Evolutionary conservation across 106 monocot genomes (phyloP).

Genomic region (Posidonia australis): DNA sequence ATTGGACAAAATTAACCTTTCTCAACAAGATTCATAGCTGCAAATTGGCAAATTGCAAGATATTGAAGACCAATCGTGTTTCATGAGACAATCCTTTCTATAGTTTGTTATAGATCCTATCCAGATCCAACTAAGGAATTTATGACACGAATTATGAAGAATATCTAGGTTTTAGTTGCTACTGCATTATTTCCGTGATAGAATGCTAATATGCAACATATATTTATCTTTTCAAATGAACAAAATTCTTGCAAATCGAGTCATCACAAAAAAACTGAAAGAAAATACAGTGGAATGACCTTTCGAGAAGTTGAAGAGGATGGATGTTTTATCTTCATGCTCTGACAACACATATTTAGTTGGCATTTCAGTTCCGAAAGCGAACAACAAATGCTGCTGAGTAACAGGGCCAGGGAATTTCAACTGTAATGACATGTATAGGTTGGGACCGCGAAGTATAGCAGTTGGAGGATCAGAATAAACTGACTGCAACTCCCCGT

Average conservation of each 20-base stretch:
- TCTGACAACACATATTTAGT: slow-evolving; percentile 34
- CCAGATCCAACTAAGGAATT: no score
- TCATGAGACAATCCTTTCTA: no score
- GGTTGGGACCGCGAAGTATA: slow-evolving; percentile 35
- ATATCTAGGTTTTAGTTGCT: no score
- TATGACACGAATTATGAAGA: no score
- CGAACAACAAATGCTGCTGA: slow-evolving; percentile 46
- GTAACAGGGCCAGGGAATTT: slow-evolving; percentile 31
- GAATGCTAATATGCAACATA: no score
- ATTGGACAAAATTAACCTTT: not conserved
- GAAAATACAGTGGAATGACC: slow-evolving; percentile 18
- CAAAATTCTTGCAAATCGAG: no score
- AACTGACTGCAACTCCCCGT: slow-evolving; percentile 30
- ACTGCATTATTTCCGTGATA: no score
- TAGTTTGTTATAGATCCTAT: no score
- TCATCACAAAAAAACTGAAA: not conserved
- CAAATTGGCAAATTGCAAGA: no score
- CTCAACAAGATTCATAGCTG: no score
- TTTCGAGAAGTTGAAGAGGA: slow-evolving; percentile 62
- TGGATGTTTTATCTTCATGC: slow-evolving; percentile 55
- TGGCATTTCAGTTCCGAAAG: slow-evolving; percentile 46
- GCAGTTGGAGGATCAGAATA: slow-evolving; percentile 19
- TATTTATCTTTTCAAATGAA: no score
- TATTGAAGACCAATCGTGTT: no score
- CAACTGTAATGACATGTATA: slow-evolving; percentile 71